Evolutionary conservation across 768 basidiomycete species (phyloP).

Genomic region (Xerocomus potaroensis): DNA sequence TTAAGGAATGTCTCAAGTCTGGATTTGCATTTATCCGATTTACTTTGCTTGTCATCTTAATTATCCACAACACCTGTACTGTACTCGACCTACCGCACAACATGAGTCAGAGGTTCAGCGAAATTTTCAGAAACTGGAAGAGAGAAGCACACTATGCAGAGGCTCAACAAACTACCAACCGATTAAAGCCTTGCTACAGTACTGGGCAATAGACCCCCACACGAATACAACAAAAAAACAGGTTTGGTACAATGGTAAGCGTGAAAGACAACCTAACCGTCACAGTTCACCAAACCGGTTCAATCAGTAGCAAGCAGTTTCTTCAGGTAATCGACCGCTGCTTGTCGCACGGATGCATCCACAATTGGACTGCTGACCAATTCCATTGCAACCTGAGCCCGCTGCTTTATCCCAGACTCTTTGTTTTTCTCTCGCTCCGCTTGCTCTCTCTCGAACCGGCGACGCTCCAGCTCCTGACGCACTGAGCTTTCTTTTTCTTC

Average conservation of each 20-base stretch:
- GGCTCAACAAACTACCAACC: neutral
- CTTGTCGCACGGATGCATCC: slow-evolving; percentile 59
- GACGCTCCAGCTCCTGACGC: slow-evolving; percentile 50
- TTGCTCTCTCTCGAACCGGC: slow-evolving; percentile 52
- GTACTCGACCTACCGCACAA: no score
- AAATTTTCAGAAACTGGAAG: neutral
- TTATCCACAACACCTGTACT: no score
- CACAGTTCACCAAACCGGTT: slow-evolving; percentile 20
- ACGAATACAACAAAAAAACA: slow-evolving; percentile 11
- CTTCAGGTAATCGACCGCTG: slow-evolving; percentile 69
- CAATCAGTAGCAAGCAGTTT: slow-evolving; percentile 47
- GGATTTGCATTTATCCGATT: no score
- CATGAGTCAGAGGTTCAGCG: no score
- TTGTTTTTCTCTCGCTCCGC: slow-evolving; percentile 52
- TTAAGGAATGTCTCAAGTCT: no score
- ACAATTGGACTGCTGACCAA: slow-evolving; percentile 54
- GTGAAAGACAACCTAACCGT: slow-evolving; percentile 2
- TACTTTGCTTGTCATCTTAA: no score
- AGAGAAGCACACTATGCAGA: neutral
- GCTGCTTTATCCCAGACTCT: slow-evolving; percentile 54
- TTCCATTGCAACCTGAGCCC: slow-evolving; percentile 63
- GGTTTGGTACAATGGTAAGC: slow-evolving; percentile 6
- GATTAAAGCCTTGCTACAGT: slow-evolving; percentile 8
- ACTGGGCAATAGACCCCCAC: slow-evolving; percentile 1
- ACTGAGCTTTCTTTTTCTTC: slow-evolving; percentile 54